Evolutionary conservation across 768 basidiomycete species (phyloP), one percentile per base, ranked within the genome.

Genomic region (Clitopilus passeckerianus): DNA sequence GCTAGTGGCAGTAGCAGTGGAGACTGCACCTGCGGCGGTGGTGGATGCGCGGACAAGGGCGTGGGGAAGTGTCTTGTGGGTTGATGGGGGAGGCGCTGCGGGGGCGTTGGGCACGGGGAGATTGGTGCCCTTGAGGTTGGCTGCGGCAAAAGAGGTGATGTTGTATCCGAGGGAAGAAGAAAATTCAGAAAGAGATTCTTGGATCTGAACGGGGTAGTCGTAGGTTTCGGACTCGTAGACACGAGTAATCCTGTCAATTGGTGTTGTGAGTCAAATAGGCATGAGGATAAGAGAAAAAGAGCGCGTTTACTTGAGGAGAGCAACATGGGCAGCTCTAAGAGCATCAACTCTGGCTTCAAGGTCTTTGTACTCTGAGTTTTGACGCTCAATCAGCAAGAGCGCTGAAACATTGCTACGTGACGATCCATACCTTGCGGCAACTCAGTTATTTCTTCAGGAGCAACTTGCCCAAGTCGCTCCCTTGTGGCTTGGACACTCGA

Each of bases 31-130:
- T 0, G 86, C 91, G 8, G 75, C 68, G 5, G n/a, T 20, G 35
- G 84, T 81, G 0, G 95, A 86, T 0, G 95, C 89, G 55, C 97
- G 89, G 18, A 87, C 82, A 56, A 98, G 84, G 0, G 97, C 96
- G 66, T 98, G 97, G 0, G 97, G 93, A 56, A 98, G 89, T 0
- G 97, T 98, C 86, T 98, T 98, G 79, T 95, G 94, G 66, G 88
- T 89, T 24, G 76, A 69, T 1, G 77, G 74, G 22, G 84, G 80
- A 1, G 84, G 77, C 0, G 86, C 73, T 46, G 84, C 67, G 18
- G 87, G 84, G 2, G 82, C 73, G 27, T 64, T 58, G 16, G 93
- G 91, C 1, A 84, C 79, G 50, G 94, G 93, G 41, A 95, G 81
- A 70, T 89, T 90, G 35, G 93, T 95, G 56, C 91, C 92, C 72